Evolutionary conservation across 2,329 filamentous ascomycete species (phyloP).

Genomic region (Achaetomium macrosporum): DNA sequence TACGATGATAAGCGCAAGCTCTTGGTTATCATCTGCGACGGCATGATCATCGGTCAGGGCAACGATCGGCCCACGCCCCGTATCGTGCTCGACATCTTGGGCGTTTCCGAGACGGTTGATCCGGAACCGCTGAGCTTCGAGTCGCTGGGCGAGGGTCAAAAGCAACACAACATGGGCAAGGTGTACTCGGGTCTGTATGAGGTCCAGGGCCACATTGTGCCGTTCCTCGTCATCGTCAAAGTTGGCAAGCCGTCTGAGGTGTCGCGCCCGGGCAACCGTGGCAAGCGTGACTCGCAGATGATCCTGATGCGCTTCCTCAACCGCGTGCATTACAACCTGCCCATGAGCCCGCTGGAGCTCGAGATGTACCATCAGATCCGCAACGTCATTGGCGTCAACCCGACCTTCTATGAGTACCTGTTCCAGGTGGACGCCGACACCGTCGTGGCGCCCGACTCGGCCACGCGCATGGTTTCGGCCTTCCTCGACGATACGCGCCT

Average conservation of each 20-base stretch:
- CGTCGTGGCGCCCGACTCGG: conserved; percentile 81
- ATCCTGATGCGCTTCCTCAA: conserved; percentile 98
- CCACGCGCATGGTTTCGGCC: conserved; percentile 83
- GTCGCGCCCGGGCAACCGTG: conserved; percentile 89
- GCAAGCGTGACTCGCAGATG: conserved; percentile 99
- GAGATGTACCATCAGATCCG: conserved; percentile 99
- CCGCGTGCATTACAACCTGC: conserved; percentile 92
- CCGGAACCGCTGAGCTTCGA: conserved; percentile 96
- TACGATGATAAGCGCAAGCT: conserved; percentile 99
- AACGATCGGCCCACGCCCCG: conserved; percentile 93
- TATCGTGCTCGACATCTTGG: conserved; percentile 94
- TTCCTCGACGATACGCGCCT: conserved; percentile 89
- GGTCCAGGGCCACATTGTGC: conserved; percentile 95
- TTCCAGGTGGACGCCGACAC: conserved; percentile 97
- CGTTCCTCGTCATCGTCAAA: conserved; percentile 95
- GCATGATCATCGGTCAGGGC: conserved; percentile 98
- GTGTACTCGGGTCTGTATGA: conserved; percentile 97
- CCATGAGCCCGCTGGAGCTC: conserved; percentile 94
- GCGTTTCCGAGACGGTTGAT: conserved; percentile 87
- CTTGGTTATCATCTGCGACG: conserved; percentile 86
- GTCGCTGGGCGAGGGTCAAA: conserved; percentile 87
- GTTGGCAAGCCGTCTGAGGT: conserved; percentile 97
- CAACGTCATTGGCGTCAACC: conserved; percentile 98
- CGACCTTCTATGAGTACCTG: conserved; percentile 96
- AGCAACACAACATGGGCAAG: conserved; percentile 99